These are phyloP conservation scores for Alternaria novae-zelandiae DNA, from an alignment of 2,329 filamentous ascomycete genomes.

Conservation along the genomic window DNA sequence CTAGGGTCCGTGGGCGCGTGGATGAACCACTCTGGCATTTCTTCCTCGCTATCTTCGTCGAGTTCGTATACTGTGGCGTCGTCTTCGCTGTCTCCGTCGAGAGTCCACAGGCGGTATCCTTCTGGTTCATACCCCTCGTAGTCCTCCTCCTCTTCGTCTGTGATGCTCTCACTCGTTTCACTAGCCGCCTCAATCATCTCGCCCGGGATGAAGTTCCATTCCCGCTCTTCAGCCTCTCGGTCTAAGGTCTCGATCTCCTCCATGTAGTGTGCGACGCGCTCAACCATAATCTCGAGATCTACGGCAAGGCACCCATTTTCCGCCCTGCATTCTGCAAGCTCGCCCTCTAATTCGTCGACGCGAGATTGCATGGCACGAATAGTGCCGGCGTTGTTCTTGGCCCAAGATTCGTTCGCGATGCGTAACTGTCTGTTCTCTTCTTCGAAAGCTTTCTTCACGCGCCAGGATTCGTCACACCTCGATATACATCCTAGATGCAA, in stretches of 20 bases:
- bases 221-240: background rate
- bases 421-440: background rate
- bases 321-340: background rate
- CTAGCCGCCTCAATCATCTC: background rate
- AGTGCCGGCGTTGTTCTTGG: background rate
- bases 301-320: background rate
- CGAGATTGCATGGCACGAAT: background rate
- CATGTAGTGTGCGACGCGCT: background rate
- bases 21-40: background rate
- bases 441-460: background rate
- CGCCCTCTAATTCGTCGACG: background rate
- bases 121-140: background rate
- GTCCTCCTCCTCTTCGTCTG: background rate
- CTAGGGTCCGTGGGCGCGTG: background rate
- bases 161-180: background rate
- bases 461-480: background rate
- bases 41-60: background rate
- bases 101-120: background rate
- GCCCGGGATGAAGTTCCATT: background rate
- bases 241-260: background rate
- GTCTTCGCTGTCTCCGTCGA: background rate
- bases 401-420: background rate
- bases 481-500: background rate
- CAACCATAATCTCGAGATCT: background rate
- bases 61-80: background rate